Evolutionary conservation across 441 rosid genomes (phyloP).

Genomic region (Viola pubescens): DNA sequence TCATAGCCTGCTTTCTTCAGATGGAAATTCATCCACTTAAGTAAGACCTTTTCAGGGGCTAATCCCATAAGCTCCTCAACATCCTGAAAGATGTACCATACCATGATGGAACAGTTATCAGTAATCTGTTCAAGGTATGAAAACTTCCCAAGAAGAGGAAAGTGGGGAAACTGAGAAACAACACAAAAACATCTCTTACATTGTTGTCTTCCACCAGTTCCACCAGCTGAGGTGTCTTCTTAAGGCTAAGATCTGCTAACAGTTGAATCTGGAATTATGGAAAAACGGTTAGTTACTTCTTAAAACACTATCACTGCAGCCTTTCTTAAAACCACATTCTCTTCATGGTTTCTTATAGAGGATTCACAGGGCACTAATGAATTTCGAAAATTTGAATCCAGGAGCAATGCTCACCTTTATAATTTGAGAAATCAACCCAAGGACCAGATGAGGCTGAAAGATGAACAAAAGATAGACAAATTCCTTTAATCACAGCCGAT

Average conservation of each 20-base stretch:
- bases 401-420: constrained; percentile 54
- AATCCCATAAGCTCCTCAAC: constrained; percentile 90
- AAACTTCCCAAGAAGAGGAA: constrained; percentile 6
- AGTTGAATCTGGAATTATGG: constrained; percentile 67
- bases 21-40: constrained; percentile 98
- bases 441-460: constrained; percentile 83
- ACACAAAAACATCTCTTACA: constrained; percentile 32
- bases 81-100: constrained; percentile 42
- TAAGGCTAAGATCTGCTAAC: constrained; percentile 87
- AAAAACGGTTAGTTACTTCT: background rate
- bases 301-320: background rate
- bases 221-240: constrained; percentile 93
- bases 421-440: constrained; percentile 96
- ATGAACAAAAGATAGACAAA: constrained; percentile 10
- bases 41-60: constrained; percentile 88
- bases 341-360: background rate
- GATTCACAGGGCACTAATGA: background rate
- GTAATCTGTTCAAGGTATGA: background rate
- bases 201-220: constrained; percentile 83
- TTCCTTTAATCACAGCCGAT: constrained; percentile 6
- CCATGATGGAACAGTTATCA: background rate
- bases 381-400: background rate
- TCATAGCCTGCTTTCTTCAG: constrained; percentile 89
- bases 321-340: background rate
- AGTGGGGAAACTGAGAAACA: background rate